phyloP scores from a whole-genome alignment of 805 yeast genomes.

The Starmerella asiatica region DNA sequence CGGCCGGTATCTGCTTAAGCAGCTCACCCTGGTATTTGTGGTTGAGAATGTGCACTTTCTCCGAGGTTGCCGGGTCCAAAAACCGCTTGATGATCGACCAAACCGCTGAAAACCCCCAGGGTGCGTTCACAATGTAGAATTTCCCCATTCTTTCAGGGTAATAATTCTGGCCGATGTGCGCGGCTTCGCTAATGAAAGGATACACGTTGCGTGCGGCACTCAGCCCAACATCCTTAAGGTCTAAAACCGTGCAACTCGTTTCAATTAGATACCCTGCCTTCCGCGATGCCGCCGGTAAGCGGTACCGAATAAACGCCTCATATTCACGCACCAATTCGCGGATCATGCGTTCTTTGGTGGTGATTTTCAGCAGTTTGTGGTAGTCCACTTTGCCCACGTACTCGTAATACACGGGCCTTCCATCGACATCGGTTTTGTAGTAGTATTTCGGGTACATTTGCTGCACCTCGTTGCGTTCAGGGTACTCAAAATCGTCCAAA shows the following conservation, averaged over 20 bases:
- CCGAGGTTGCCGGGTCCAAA: constrained; percentile 93
- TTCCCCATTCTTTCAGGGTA: constrained; percentile 99
- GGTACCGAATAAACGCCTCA: constrained; percentile 69
- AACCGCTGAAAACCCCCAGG: constrained; percentile 92
- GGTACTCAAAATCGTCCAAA: constrained; percentile 73
- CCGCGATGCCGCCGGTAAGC: constrained; percentile 92
- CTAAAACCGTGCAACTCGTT: constrained; percentile 93
- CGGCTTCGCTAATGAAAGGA: constrained; percentile 82
- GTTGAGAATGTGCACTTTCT: constrained; percentile 82
- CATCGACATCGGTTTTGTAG: constrained; percentile 93
- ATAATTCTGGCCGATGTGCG: constrained; percentile 87
- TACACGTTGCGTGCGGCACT: constrained; percentile 73
- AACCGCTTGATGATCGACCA: constrained; percentile 84
- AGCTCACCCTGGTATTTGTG: constrained; percentile 66
- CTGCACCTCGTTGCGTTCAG: constrained; percentile 86
- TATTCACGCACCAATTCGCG: constrained; percentile 95
- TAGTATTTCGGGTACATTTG: constrained; percentile 89
- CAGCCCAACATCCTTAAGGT: constrained; percentile 84
- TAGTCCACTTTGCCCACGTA: constrained; percentile 85
- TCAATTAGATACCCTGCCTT: constrained; percentile 64
- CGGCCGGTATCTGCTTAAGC: constrained; percentile 82
- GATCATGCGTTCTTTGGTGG: constrained; percentile 91
- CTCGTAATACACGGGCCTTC: constrained; percentile 91
- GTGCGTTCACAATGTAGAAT: constrained; percentile 89
- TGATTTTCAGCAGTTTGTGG: constrained; percentile 80